Conservation (phyloP, 306 rosid species). For the Dalbergia cochinchinensis region DNA sequence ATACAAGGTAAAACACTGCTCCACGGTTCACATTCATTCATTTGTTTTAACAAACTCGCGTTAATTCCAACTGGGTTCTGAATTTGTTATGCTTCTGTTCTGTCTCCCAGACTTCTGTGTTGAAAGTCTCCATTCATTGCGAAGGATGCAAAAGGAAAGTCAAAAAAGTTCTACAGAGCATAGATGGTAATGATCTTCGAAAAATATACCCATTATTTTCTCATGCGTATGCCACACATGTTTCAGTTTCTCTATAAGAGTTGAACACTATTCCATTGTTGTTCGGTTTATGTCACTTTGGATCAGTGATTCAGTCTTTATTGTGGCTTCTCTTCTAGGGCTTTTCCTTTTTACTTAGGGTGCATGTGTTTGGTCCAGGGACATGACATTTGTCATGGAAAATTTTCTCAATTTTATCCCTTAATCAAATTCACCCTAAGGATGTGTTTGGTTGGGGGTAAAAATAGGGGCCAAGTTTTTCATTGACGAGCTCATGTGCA, state of each 20-base stretch:
- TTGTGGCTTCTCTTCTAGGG: too few species aligned
- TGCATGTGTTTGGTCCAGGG: too few species aligned
- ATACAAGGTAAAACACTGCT: conserved; percentile 61
- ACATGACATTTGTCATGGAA: too few species aligned
- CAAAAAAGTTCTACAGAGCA: conserved; percentile 56
- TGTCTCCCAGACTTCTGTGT: conserved; percentile 59
- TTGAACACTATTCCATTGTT: neutral
- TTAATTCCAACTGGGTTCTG: neutral
- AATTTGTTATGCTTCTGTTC: conserved; percentile 11
- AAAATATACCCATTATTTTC: neutral
- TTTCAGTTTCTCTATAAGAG: neutral
- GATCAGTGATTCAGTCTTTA: neutral
- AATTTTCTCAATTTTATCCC: too few species aligned
- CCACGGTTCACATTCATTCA: neutral
- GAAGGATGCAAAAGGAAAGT: conserved; percentile 82
- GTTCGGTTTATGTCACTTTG: neutral
- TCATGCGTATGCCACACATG: neutral
- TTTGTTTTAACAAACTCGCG: neutral
- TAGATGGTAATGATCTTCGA: conserved; percentile 58
- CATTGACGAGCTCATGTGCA: too few species aligned
- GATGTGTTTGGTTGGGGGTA: too few species aligned
- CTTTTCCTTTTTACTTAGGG: too few species aligned
- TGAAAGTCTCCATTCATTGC: conserved; percentile 86
- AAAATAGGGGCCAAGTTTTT: too few species aligned
- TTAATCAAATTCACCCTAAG: too few species aligned